Base-by-base conservation (phyloP, 2,329 filamentous ascomycete genomes). In the Paraphaeosphaeria sporulosa region DNA sequence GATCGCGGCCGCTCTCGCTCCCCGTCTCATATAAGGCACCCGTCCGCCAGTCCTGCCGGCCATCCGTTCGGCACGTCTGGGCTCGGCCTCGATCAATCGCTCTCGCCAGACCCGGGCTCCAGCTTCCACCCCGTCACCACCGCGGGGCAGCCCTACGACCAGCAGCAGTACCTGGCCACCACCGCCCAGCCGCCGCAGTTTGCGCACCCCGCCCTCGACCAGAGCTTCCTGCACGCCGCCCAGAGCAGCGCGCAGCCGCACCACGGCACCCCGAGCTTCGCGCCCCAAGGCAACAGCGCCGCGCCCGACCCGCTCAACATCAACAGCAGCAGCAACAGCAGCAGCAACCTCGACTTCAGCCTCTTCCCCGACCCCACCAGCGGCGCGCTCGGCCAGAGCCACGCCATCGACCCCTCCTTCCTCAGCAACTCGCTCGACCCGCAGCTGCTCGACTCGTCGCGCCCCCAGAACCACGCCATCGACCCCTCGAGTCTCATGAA, bases 21-120 rank as follows among this genome's bases (percentile, higher is more conserved):
- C 71, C 47, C 58, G 23, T 82, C 82, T 81, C 84, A 87, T 88
- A 89, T 90, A 89, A 90, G 85, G 77, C 87, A 87, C 76, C 85
- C 81, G 67, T 89, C 88, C 70, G 86, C 87, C 70, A 87, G 87
- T 74, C 85, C 85, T 19, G 52, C 42, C 40, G 42, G 30, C 76
- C 84, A 76, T 71, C 77, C 82, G 69, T 86, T 84, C 71, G 80
- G 83, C 55, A 84, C 70, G 81, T 58, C 67, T 55, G 87, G 86
- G 72, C 82, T 90, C 71, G 85, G 79, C 64, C 79, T 89, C 68
- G 85, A 89, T 75, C 81, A 83, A 70, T 79, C 75, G 55, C 67
- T 72, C 47, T 68, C 69, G 56, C 58, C 64, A 50, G 62, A 70
- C 68, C 64, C 68, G 58, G 65, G 68, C 67, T 60, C 67, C 55